phyloP scores from a whole-genome alignment of 257 asterid genomes.

The Nicotiana sylvestris region DNA sequence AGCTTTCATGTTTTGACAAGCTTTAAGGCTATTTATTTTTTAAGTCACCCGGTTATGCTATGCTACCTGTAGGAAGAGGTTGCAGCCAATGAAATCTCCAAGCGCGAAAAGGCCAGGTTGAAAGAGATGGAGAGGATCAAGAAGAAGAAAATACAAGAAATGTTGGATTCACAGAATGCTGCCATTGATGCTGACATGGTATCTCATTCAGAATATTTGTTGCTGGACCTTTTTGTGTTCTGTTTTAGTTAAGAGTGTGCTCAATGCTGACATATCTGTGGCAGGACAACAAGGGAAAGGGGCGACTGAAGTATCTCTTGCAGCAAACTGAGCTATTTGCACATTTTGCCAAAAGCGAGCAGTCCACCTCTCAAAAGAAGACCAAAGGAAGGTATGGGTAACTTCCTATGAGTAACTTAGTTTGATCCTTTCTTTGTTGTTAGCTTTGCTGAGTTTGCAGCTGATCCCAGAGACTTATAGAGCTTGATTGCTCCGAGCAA shows the following conservation, averaged over 20 bases:
- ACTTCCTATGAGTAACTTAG: neutral
- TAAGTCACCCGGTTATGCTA: neutral
- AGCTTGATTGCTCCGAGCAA: neutral
- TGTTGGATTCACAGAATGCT: slow-evolving; percentile 87
- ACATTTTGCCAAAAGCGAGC: slow-evolving; percentile 95
- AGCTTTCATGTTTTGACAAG: neutral
- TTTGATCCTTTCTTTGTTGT: neutral
- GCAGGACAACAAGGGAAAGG: slow-evolving; percentile 92
- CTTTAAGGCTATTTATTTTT: neutral
- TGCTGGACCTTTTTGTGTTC: neutral
- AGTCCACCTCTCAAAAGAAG: slow-evolving; percentile 57
- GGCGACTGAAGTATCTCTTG: slow-evolving; percentile 84
- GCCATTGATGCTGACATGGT: slow-evolving; percentile 97
- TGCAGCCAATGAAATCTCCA: slow-evolving; percentile 45
- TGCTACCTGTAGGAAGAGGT: slow-evolving; percentile 47
- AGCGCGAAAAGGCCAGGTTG: slow-evolving; percentile 73
- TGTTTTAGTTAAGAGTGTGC: neutral
- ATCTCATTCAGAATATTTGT: slow-evolving; percentile 19
- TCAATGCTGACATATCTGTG: slow-evolving; percentile 17
- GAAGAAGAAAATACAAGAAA: slow-evolving; percentile 86
- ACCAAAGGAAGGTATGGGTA: slow-evolving; percentile 63
- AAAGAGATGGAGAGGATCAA: slow-evolving; percentile 79
- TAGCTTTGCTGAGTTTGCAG: neutral
- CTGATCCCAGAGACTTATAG: neutral
- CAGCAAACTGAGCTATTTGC: slow-evolving; percentile 98